Base-by-base conservation (phyloP, 2,329 filamentous ascomycete genomes). In the Thermothelomyces thermophilus region DNA sequence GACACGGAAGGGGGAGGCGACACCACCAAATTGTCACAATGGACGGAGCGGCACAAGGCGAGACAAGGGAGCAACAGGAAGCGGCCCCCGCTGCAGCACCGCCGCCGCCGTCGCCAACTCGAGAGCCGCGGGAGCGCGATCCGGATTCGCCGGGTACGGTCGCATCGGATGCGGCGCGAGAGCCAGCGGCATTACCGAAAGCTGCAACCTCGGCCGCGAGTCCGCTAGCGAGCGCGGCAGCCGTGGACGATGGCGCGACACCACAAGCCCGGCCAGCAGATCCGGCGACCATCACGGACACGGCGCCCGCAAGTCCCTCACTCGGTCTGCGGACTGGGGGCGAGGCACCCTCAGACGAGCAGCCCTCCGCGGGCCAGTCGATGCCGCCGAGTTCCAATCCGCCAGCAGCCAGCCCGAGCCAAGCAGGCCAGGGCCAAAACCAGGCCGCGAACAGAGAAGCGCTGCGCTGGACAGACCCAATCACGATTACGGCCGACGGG, bases 391-490 rank as follows among this genome's bases (percentile, higher is more conserved):
- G 10, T 5, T 17, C 41, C 14, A 20, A 34, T 13, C 22, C 16
- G 13, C 34, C 43, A 11, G 16, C 16, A 10, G 20, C 30, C 8
- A 28, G 24, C 9, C 24, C 5, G 9, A 26, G 5, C 9, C 24
- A 26, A 26, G 24, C 24, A 26, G 9, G 28, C 20, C 41, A 35
- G 30, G 9, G 37, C n/a, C 37, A 26, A 28, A 36, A 22, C 16
- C 46, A 48, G 22, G 3, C 39, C 1, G 19, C 3, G 30, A 33
- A 41, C 36, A 22, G 17, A 24, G 26, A 54, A n/a, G 41, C 42
- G 24, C 22, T 52, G 28, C 54, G 52, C 14, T 51, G 52, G 55
- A 39, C 36, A 45, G 53, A 52, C 16, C 58, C 53, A 46, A 53
- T 55, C 36, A 54, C 56, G 16, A 50, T 53, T n/a, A 46, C 56